Percentiles rank a stretch among this genome's conserved stretches.
Evolutionary conservation across 495 filamentous ascomycete species (phyloP).

Genomic region (Bacidia rubella): DNA sequence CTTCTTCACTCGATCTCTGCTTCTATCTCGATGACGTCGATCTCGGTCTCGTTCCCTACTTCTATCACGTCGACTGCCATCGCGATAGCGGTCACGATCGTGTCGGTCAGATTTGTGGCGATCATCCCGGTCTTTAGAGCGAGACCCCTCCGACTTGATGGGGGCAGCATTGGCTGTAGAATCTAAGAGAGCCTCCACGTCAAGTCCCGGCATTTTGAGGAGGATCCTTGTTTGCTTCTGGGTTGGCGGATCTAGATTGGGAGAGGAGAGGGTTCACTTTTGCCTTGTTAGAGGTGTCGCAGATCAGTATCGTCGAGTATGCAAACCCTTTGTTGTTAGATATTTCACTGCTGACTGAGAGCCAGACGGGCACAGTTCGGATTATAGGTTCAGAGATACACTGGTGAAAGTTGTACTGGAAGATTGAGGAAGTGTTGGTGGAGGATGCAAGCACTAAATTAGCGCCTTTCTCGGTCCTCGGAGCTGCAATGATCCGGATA

Average conservation of each 20-base stretch:
- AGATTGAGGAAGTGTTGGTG: no score
- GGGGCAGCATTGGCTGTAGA: conserved; percentile 56
- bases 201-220: conserved; percentile 67
- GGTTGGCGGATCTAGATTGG: conserved; percentile 14
- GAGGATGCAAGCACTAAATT: no score
- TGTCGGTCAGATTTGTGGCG: conserved; percentile 34
- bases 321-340: conserved; percentile 18
- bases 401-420: no score
- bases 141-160: conserved; percentile 37
- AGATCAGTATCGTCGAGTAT: conserved; percentile 10
- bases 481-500: no score
- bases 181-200: conserved; percentile 89
- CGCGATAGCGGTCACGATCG: conserved; percentile 40
- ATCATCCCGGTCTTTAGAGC: conserved; percentile 43
- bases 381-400: no score
- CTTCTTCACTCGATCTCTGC: conserved; percentile 49
- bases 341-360: not conserved
- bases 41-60: conserved; percentile 48
- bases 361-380: no score
- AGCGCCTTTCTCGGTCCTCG: no score
- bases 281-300: conserved; percentile 30
- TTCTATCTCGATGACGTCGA: conserved; percentile 42
- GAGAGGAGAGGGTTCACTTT: conserved; percentile 34
- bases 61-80: conserved; percentile 31
- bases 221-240: conserved; percentile 12